Percentiles rank a stretch among this genome's conserved stretches.
Conservation (phyloP, 805 yeast genomes). For the Yarrowia porcina region DNA sequence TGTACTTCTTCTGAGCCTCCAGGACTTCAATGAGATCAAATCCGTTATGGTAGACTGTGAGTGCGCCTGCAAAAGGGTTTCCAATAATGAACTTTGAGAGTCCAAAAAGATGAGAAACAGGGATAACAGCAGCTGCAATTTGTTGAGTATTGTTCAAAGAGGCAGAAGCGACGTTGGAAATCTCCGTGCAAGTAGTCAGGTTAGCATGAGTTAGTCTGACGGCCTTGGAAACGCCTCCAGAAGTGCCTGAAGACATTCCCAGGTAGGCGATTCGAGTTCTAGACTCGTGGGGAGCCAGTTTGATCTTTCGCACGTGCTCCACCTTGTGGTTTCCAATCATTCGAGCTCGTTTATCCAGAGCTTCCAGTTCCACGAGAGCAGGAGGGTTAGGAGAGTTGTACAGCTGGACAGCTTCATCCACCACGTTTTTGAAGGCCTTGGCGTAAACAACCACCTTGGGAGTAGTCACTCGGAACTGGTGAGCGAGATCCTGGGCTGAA, state of each 20-base stretch:
- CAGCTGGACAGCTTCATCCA: neutral
- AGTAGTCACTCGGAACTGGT: constrained; percentile 6
- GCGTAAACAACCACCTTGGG: constrained; percentile 12
- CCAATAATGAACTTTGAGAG: constrained; percentile 33
- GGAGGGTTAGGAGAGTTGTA: constrained; percentile 5
- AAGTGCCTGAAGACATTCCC: constrained; percentile 39
- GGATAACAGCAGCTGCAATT: constrained; percentile 30
- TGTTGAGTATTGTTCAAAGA: constrained; percentile 28
- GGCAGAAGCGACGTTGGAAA: constrained; percentile 35
- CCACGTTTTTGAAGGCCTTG: neutral
- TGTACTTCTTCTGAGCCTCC: constrained; percentile 30
- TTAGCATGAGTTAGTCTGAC: constrained; percentile 63
- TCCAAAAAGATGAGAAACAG: constrained; percentile 40
- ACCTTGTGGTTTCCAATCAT: constrained; percentile 10
- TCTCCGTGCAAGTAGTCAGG: constrained; percentile 46
- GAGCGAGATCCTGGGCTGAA: constrained; percentile 17
- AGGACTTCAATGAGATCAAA: constrained; percentile 16
- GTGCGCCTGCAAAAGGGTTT: neutral
- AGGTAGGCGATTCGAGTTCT: constrained; percentile 31
- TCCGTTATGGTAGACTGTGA: constrained; percentile 8
- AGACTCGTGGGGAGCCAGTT: constrained; percentile 10
- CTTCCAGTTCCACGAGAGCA: neutral
- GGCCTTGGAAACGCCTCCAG: constrained; percentile 70
- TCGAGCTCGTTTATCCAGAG: neutral
- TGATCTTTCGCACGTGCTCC: neutral